Evolutionary conservation across 2,329 filamentous ascomycete species (phyloP).

Genomic region (Ophiosphaerella korrae): DNA sequence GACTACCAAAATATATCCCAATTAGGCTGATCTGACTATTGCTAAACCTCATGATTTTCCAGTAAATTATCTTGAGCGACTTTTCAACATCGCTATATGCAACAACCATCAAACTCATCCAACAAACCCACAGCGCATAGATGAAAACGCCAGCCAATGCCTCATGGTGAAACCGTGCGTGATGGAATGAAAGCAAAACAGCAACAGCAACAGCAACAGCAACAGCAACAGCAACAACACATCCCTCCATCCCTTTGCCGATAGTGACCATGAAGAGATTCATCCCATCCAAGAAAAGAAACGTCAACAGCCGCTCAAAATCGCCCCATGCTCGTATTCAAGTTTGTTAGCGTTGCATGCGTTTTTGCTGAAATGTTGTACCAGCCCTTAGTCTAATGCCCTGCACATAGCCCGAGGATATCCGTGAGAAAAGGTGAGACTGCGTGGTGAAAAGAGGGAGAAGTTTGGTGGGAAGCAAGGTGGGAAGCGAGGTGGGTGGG

Average conservation of each 20-base stretch:
- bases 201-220: too few species aligned
- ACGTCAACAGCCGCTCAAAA: background rate
- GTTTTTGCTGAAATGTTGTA: too few species aligned
- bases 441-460: background rate
- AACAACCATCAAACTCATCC: constrained; percentile 7
- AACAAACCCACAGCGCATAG: constrained; percentile 11
- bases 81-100: constrained; percentile 22
- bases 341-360: constrained; percentile 9
- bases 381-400: constrained; percentile 33
- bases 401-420: constrained; percentile 42
- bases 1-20: background rate
- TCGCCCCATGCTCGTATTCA: background rate
- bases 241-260: background rate
- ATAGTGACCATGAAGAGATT: background rate
- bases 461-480: background rate
- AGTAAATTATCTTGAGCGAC: constrained; percentile 13
- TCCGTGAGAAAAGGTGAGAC: constrained; percentile 21
- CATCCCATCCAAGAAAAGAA: background rate
- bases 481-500: too few species aligned
- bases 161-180: constrained; percentile 6
- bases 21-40: too few species aligned
- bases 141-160: constrained; percentile 40
- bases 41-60: constrained; percentile 11
- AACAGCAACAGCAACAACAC: too few species aligned
- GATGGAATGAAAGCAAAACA: too few species aligned